These are phyloP conservation scores for Aspergillus indologenus DNA, from an alignment of 495 filamentous ascomycete species.

Conservation along the genomic window DNA sequence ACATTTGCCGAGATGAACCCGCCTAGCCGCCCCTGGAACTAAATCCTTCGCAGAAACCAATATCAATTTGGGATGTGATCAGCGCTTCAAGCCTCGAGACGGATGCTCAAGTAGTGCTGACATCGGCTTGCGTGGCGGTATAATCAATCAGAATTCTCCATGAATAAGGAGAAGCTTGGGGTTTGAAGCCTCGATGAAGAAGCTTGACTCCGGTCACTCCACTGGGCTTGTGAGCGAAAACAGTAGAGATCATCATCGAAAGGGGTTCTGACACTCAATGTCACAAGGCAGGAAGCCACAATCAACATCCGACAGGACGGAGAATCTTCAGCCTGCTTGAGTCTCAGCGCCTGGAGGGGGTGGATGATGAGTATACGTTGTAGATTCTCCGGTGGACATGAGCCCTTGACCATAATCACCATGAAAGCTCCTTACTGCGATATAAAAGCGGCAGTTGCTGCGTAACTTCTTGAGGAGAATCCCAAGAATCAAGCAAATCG, in stretches of 20 bases:
- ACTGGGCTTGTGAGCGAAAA: neutral
- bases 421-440: neutral
- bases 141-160: neutral
- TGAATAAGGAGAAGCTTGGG: neutral
- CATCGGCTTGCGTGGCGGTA: neutral
- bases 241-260: neutral
- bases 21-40: neutral
- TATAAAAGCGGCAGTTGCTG: neutral
- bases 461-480: neutral
- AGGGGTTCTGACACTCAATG: neutral
- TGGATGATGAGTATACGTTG: neutral
- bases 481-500: neutral
- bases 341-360: neutral
- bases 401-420: neutral
- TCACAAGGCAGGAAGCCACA: neutral
- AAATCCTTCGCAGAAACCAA: neutral
- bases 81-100: neutral
- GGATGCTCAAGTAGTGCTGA: neutral
- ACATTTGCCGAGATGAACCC: neutral
- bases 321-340: neutral
- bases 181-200: neutral
- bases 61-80: neutral
- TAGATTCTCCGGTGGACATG: neutral
- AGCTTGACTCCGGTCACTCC: neutral
- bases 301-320: neutral